A percentile compares a stretch with the other conserved stretches of the same genome.
These are phyloP conservation scores for Cyclospora cayetanensis DNA, from an alignment of 169 alveolate species.

Conservation along the genomic window DNA sequence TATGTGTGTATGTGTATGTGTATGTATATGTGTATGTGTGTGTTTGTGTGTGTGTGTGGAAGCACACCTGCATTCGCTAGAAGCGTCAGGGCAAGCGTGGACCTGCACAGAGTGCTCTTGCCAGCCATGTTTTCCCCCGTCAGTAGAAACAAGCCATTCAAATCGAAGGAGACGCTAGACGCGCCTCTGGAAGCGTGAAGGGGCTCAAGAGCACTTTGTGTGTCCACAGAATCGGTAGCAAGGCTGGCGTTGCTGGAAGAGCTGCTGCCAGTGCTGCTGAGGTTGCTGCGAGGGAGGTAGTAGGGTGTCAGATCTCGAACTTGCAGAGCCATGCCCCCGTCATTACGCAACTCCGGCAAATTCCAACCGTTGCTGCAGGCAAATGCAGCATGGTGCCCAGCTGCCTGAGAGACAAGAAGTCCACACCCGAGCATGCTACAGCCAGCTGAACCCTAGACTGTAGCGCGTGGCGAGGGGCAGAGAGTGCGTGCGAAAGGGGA, in stretches of 20 bases:
- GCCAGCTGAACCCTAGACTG: not conserved
- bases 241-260: not conserved
- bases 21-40: not conserved
- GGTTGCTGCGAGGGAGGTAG: not conserved
- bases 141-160: constrained; percentile 38
- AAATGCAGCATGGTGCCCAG: constrained; percentile 55
- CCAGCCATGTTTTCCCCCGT: constrained; percentile 70
- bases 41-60: too few relatives aligned
- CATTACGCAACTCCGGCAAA: constrained; percentile 17
- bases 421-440: not conserved
- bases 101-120: constrained; percentile 26
- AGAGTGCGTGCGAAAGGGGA: too few relatives aligned
- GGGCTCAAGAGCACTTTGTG: not conserved
- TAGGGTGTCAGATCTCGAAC: constrained; percentile 49
- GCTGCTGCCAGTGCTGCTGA: not conserved
- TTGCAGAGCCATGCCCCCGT: not conserved
- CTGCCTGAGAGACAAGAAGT: not conserved
- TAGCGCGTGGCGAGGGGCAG: too few relatives aligned
- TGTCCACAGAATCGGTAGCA: not conserved
- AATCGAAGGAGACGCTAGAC: not conserved
- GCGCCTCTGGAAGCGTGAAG: too few relatives aligned
- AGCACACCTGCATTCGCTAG: constrained; percentile 44
- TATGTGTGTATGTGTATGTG: not conserved
- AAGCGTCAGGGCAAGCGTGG: constrained; percentile 16
- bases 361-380: constrained; percentile 19